Evolutionary conservation across 495 filamentous ascomycete genomes (phyloP).

Genomic region (Coniosporium apollinis): DNA sequence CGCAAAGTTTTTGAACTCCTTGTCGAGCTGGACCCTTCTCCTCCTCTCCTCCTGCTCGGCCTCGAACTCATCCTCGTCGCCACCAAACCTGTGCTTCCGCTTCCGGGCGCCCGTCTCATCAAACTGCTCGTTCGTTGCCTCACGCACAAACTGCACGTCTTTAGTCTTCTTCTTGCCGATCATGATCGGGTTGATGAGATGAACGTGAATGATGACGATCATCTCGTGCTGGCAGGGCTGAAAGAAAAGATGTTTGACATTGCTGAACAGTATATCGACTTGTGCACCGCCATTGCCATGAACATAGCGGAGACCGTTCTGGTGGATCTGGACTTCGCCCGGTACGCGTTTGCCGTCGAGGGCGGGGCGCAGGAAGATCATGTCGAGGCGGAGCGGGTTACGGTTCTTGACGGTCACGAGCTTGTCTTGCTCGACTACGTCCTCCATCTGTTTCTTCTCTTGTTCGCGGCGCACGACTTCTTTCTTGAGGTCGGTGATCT

Average conservation of each 20-base stretch:
- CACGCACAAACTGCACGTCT: constrained; percentile 95
- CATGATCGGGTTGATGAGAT: constrained; percentile 95
- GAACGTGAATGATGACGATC: constrained; percentile 95
- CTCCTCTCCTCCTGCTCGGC: constrained; percentile 94
- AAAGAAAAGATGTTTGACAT: constrained; percentile 97
- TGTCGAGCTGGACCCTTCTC: constrained; percentile 76
- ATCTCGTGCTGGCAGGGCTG: constrained; percentile 91
- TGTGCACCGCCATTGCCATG: constrained; percentile 69
- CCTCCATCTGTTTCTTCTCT: constrained; percentile 98
- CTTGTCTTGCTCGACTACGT: constrained; percentile 99
- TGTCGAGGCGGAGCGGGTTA: constrained; percentile 69
- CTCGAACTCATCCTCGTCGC: constrained; percentile 98
- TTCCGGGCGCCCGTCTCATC: constrained; percentile 98
- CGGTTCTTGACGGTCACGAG: constrained; percentile 68
- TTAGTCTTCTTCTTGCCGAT: constrained; percentile 98
- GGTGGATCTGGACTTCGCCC: constrained; percentile 90
- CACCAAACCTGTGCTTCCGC: constrained; percentile 92
- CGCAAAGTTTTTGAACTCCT: constrained; percentile 90
- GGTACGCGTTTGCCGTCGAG: constrained; percentile 92
- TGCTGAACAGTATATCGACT: constrained; percentile 94
- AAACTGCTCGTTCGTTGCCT: constrained; percentile 96
- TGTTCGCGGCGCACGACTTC: constrained; percentile 77
- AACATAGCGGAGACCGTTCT: constrained; percentile 94
- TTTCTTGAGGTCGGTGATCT: constrained; percentile 89
- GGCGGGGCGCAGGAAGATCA: constrained; percentile 84